Evolutionary conservation across 371 early-diverging fungal genomes (phyloP), one percentile per base, ranked within the genome.

Genomic region (Blakeslea trispora): DNA sequence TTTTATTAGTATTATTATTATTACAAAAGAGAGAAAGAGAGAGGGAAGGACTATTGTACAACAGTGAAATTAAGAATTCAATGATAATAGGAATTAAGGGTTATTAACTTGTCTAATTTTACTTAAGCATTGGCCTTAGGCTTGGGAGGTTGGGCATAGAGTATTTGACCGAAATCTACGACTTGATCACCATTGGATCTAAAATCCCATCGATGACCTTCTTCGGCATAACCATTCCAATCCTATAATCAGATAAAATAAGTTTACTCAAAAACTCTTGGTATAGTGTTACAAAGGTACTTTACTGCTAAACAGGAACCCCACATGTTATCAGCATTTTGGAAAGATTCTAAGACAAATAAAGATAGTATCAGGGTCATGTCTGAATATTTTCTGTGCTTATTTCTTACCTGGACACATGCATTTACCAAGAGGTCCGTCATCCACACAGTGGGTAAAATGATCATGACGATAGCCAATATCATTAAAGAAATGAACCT

Each of bases 401-500:
- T n/a, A n/a, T n/a, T n/a, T n/a, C 45, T 56, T 64, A 66, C 69
- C 67, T 39, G 75, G 72, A 46, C 75, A 75, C 68, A 75, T 69
- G 63, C 75, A 75, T 22, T 67, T 75, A 7, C 75, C 75, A 24
- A 52, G 49, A 9, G 59, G 17, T 32, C 70, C 72, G 45, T 75
- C 75, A 46, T 75, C 68, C 1, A 68, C 49, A 45, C 75, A 75
- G 51, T 75, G 75, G 15, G 68, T 63, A 59, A 75, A 75, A 37
- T 55, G 58, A 59, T 75, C 75, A 44, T 75, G 75, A 39, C 83
- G 72, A 62, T 92, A 92, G 0, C 92, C 93, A 53, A 92, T 89
- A 57, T 91, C 91, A 46, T 92, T 86, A 63, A 97, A 97, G 70
- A 91, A 95, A 64, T 95, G 95, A 19, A 95, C 82, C 72, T 93